Conservation (phyloP, 2,329 filamentous ascomycete genomes). For the Pseudocercospora eumusae region DNA sequence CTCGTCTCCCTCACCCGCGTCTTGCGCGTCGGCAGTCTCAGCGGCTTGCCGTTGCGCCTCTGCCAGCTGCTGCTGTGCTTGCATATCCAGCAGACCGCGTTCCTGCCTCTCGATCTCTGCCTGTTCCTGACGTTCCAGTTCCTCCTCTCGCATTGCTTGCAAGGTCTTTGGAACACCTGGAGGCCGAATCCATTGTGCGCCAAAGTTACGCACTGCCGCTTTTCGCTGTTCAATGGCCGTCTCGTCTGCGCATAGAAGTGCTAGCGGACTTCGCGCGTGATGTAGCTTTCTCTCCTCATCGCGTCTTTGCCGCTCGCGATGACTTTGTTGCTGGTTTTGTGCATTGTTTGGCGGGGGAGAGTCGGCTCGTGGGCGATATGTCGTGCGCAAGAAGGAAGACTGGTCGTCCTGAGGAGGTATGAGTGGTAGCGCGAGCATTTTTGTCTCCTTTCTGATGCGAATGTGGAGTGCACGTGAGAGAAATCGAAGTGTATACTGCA, state of each 20-base stretch:
- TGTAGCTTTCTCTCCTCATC: slow-evolving; percentile 39
- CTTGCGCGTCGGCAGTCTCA: slow-evolving; percentile 46
- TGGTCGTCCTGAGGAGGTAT: slow-evolving; percentile 36
- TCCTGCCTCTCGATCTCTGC: slow-evolving; percentile 72
- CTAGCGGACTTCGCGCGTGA: slow-evolving; percentile 60
- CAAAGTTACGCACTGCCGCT: slow-evolving; percentile 80
- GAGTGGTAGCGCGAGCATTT: slow-evolving; percentile 40
- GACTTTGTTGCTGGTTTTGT: slow-evolving; percentile 31
- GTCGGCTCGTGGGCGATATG: slow-evolving; percentile 34
- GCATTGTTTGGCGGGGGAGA: slow-evolving; percentile 30
- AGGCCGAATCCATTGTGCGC: slow-evolving; percentile 85
- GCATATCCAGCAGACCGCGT: slow-evolving; percentile 71
- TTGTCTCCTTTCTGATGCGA: neutral
- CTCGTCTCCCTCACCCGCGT: slow-evolving; percentile 47
- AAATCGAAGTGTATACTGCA: neutral
- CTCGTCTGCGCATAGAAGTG: slow-evolving; percentile 74
- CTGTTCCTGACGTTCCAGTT: slow-evolving; percentile 83
- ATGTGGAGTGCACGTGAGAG: neutral
- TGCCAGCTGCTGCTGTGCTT: slow-evolving; percentile 51
- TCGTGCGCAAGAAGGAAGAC: slow-evolving; percentile 30
- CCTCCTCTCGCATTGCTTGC: slow-evolving; percentile 86
- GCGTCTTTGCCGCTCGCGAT: slow-evolving; percentile 38
- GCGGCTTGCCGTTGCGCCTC: slow-evolving; percentile 61
- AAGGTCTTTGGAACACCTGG: slow-evolving; percentile 87
- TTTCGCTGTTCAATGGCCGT: slow-evolving; percentile 73